Percentiles rank a stretch among this genome's conserved stretches.
Evolutionary conservation across 192 early-diverging fungal species (phyloP).

Genomic region (Coemansia sp.): DNA sequence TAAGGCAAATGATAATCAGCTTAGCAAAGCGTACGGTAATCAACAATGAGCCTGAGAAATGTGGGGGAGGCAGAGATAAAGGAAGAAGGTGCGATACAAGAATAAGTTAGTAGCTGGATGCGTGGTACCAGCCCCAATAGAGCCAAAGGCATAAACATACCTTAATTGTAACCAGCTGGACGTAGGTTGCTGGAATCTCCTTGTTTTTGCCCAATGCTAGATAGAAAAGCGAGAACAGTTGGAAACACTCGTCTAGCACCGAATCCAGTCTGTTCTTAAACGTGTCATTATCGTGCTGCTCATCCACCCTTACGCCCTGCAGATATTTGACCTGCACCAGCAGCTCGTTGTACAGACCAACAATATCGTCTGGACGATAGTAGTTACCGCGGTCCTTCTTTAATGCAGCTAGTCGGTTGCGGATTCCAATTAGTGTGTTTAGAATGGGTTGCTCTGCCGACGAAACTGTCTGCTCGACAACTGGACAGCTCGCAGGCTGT

Average conservation of each 20-base stretch:
- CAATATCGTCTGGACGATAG: constrained; percentile 63
- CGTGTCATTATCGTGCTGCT: constrained; percentile 55
- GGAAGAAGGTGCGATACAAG: not conserved
- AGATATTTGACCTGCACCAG: constrained; percentile 48
- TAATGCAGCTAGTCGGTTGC: constrained; percentile 67
- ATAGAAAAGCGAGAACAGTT: constrained; percentile 74
- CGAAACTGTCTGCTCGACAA: constrained; percentile 29
- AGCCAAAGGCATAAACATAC: constrained; percentile 12
- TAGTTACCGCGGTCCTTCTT: constrained; percentile 74
- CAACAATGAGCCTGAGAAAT: not conserved
- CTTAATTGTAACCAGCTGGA: constrained; percentile 73
- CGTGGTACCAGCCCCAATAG: not conserved
- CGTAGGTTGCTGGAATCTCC: constrained; percentile 75
- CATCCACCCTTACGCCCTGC: constrained; percentile 46
- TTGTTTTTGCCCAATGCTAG: constrained; percentile 73
- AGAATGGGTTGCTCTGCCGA: constrained; percentile 63
- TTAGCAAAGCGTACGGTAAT: constrained; percentile 7
- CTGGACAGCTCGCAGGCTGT: constrained; percentile 7
- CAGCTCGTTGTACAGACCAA: constrained; percentile 63
- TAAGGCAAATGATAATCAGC: not conserved
- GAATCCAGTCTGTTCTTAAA: constrained; percentile 65
- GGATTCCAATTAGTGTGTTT: constrained; percentile 64
- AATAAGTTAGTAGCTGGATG: constrained; percentile 2
- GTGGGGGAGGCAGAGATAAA: not conserved
- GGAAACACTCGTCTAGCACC: constrained; percentile 74